Conservation (phyloP, 1,139 yeast genomes). For the Yamadazyma triangularis region DNA sequence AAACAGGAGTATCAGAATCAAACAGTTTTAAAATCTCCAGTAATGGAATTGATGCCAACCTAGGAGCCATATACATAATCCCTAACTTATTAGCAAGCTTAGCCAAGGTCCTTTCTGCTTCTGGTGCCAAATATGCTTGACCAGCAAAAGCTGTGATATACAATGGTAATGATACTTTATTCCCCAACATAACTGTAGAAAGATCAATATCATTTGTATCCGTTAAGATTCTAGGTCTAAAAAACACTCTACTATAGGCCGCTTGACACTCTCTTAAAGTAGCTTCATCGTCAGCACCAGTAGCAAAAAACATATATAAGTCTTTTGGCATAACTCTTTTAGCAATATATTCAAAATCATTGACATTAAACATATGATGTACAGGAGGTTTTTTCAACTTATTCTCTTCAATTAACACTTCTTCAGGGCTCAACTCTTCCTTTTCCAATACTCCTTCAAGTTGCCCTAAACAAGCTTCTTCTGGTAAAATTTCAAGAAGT, state of each 20-base stretch:
- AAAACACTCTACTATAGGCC: constrained; percentile 76
- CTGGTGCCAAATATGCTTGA: constrained; percentile 52
- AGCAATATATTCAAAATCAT: constrained; percentile 77
- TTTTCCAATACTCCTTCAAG: constrained; percentile 14
- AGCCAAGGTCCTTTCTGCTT: constrained; percentile 51
- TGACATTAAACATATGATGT: constrained; percentile 35
- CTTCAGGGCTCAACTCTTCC: constrained; percentile 7
- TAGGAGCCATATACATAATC: constrained; percentile 55
- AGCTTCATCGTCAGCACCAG: constrained; percentile 87
- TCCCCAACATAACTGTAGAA: constrained; percentile 42
- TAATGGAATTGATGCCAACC: constrained; percentile 47
- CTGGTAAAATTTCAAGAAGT: constrained; percentile 58
- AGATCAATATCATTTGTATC: constrained; percentile 52
- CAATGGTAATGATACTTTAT: constrained; percentile 45
- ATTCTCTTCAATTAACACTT: constrained; percentile 5
- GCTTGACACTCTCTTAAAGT: constrained; percentile 77
- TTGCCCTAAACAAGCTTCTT: constrained; percentile 11
- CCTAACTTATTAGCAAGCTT: constrained; percentile 41
- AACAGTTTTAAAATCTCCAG: constrained; percentile 28
- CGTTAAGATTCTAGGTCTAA: constrained; percentile 70
- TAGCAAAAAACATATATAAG: constrained; percentile 83
- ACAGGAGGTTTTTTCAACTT: constrained; percentile 25
- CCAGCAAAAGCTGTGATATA: constrained; percentile 56
- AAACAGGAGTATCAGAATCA: constrained; percentile 13
- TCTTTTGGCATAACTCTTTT: constrained; percentile 58